Evolutionary conservation across 2,329 filamentous ascomycete species (phyloP).

Genomic region (Alternaria panax): DNA sequence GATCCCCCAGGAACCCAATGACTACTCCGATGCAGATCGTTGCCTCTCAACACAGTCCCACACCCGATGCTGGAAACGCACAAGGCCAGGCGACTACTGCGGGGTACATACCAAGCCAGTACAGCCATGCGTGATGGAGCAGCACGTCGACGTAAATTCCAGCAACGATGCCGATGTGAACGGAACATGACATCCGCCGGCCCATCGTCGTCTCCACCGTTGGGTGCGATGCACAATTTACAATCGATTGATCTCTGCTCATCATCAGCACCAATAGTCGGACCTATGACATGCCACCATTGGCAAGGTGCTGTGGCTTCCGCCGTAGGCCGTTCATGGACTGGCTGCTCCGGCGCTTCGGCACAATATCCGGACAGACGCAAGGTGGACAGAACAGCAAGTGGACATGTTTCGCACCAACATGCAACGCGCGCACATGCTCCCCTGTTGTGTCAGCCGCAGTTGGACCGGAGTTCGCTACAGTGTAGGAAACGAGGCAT

Average conservation of each 20-base stretch:
- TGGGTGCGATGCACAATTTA: slow-evolving; percentile 8
- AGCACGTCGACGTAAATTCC: slow-evolving; percentile 1
- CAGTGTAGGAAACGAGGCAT: slow-evolving; percentile 5
- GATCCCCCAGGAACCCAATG: slow-evolving; percentile 52
- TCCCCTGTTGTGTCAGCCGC: slow-evolving; percentile 26
- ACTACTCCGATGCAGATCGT: slow-evolving; percentile 30
- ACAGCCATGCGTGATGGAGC: slow-evolving; percentile 27
- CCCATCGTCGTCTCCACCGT: slow-evolving; percentile 6
- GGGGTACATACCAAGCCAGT: slow-evolving; percentile 29
- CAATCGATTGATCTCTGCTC: slow-evolving; percentile 11
- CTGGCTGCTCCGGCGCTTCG: slow-evolving; percentile 16
- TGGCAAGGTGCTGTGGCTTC: slow-evolving; percentile 8
- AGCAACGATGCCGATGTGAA: slow-evolving; percentile 10
- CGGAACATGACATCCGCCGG: slow-evolving; percentile 8
- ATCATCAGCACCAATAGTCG: slow-evolving; percentile 7
- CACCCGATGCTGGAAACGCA: slow-evolving; percentile 23
- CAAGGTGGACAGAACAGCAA: slow-evolving; percentile 19
- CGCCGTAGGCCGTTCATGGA: slow-evolving; percentile 15
- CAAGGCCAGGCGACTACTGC: slow-evolving; percentile 24
- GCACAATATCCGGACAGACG: slow-evolving; percentile 21
- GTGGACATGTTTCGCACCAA: slow-evolving; percentile 9
- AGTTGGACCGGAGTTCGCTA: slow-evolving; percentile 17
- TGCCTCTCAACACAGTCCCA: slow-evolving; percentile 35
- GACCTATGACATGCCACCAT: slow-evolving; percentile 13
- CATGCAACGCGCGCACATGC: slow-evolving; percentile 11